Conservation (phyloP, 1,284 basidiomycete species). For the Melampsora allii-populina region DNA sequence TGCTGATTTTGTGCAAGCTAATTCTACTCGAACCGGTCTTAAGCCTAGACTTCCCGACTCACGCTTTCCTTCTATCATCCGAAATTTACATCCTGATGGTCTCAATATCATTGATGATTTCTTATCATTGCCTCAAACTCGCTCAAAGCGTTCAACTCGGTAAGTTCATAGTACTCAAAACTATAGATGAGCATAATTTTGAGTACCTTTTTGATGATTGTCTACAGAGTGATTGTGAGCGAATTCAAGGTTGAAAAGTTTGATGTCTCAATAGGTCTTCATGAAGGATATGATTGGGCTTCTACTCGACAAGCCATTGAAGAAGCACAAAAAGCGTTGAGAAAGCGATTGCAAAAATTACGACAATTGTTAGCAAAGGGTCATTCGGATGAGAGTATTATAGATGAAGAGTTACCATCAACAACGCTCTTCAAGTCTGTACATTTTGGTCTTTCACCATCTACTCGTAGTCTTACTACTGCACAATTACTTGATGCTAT, state of each 20-base stretch:
- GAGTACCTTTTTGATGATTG: background rate
- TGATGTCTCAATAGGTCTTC: constrained; percentile 66
- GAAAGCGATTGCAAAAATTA: constrained; percentile 80
- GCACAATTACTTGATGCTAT: constrained; percentile 79
- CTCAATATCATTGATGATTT: constrained; percentile 40
- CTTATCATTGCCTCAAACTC: background rate
- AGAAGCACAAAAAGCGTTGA: constrained; percentile 80
- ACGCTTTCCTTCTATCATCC: constrained; percentile 12
- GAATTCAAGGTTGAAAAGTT: constrained; percentile 58
- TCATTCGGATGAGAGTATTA: constrained; percentile 72
- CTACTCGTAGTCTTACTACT: constrained; percentile 63
- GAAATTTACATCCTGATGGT: background rate
- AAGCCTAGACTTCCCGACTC: background rate
- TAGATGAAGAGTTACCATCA: constrained; percentile 68
- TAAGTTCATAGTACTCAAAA: background rate
- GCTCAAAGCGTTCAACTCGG: constrained; percentile 18
- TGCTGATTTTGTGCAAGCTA: constrained; percentile 19
- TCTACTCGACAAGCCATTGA: constrained; percentile 81
- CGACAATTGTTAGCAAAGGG: constrained; percentile 89
- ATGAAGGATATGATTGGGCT: constrained; percentile 92
- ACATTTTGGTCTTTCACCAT: constrained; percentile 73
- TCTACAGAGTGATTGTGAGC: constrained; percentile 14
- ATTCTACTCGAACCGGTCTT: background rate
- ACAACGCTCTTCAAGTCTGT: constrained; percentile 82
- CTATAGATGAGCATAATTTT: background rate